Percentiles rank a stretch among this genome's conserved stretches.
phyloP scores from a whole-genome alignment of 257 asterid genomes.

The Solanum tacnaense region DNA sequence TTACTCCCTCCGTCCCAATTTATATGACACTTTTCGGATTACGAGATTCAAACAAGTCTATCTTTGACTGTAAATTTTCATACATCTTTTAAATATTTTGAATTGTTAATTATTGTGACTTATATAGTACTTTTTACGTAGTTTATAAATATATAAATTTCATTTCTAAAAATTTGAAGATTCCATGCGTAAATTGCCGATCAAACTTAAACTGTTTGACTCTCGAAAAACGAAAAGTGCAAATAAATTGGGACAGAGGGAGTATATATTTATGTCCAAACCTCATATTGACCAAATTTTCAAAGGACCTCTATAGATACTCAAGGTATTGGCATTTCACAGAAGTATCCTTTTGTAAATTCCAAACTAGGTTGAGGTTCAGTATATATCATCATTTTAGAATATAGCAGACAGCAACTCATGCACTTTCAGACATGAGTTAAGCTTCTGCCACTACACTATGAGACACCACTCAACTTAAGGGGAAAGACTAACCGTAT shows the following conservation, averaged over 20 bases:
- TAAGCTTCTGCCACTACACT: not conserved
- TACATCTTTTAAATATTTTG: no score
- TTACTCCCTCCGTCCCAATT: no score
- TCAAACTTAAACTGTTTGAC: no score
- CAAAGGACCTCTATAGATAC: not conserved
- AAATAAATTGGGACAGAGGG: not conserved
- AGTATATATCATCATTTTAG: not conserved
- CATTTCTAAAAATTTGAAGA: no score
- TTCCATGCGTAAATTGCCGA: no score
- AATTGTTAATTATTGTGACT: no score
- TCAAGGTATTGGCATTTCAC: not conserved
- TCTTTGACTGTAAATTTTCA: no score
- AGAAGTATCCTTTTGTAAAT: not conserved
- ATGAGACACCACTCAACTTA: not conserved
- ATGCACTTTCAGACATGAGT: not conserved
- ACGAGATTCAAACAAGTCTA: no score
- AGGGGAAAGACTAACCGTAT: constrained; percentile 42
- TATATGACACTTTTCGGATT: no score
- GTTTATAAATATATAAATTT: no score
- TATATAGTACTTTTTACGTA: no score
- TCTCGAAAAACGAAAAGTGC: no score
- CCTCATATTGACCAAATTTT: not conserved
- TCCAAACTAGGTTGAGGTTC: not conserved
- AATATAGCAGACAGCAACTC: not conserved
- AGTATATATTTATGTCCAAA: not conserved